Evolutionary conservation across 2,329 filamentous ascomycete genomes (phyloP).

Genomic region (Ascochyta rabiei): DNA sequence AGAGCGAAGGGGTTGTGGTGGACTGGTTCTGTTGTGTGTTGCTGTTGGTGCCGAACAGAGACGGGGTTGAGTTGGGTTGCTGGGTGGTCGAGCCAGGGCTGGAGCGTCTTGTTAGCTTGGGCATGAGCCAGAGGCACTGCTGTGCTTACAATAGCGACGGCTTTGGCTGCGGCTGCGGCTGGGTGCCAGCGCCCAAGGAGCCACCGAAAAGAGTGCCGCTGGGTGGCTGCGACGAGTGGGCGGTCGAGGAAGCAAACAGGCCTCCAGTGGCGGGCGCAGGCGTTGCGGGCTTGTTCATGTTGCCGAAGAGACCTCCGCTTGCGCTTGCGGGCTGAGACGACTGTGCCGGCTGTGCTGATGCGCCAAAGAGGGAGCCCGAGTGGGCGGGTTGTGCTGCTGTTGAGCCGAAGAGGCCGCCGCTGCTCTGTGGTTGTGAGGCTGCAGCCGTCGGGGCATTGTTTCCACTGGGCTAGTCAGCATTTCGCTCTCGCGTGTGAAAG

Average conservation of each 20-base stretch:
- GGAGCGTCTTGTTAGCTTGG: constrained; percentile 36
- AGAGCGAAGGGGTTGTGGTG: constrained; percentile 40
- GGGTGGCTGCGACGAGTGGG: constrained; percentile 34
- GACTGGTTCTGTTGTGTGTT: constrained; percentile 39
- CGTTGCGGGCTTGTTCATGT: constrained; percentile 42
- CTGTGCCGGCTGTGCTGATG: constrained; percentile 15
- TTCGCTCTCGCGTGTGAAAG: constrained; percentile 1
- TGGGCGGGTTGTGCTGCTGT: constrained; percentile 35
- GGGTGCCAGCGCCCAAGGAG: constrained; percentile 36
- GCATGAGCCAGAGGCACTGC: constrained; percentile 10
- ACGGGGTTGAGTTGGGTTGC: constrained; percentile 33
- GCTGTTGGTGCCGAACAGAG: constrained; percentile 38
- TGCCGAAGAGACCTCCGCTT: constrained; percentile 45
- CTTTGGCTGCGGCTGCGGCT: constrained; percentile 37
- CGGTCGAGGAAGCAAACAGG: constrained; percentile 45
- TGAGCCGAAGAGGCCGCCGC: constrained; percentile 46
- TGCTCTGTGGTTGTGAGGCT: constrained; percentile 29
- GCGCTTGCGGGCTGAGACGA: constrained; percentile 31
- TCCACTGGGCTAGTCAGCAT: constrained; percentile 39
- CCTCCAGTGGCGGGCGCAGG: constrained; percentile 34
- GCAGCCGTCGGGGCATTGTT: constrained; percentile 32
- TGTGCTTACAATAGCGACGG: constrained; percentile 48
- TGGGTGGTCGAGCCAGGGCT: constrained; percentile 46
- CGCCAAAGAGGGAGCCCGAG: constrained; percentile 34
- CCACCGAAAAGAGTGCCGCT: constrained; percentile 44